phyloP scores from a whole-genome alignment of 2,329 filamentous ascomycete genomes.

The Bimuria novae-zelandiae region DNA sequence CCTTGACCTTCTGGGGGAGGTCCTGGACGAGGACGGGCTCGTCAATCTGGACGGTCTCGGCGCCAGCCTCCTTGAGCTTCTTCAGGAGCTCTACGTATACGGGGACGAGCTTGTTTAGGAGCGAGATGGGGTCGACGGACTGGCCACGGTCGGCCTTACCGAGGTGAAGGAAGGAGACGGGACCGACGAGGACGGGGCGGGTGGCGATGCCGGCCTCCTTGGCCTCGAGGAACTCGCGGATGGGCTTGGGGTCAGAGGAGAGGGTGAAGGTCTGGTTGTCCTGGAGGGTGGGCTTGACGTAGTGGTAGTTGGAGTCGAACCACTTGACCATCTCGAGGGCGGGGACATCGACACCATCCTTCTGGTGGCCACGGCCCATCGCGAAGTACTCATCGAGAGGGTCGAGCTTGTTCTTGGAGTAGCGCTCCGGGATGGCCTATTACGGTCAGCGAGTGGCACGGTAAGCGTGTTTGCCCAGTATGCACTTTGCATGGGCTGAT shows the following conservation, averaged over 20 bases:
- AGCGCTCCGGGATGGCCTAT: slow-evolving; percentile 90
- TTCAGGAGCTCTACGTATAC: slow-evolving; percentile 91
- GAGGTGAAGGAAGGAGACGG: slow-evolving; percentile 95
- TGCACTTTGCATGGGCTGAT: neutral
- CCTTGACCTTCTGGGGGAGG: slow-evolving; percentile 85
- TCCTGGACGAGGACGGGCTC: slow-evolving; percentile 97
- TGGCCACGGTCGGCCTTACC: slow-evolving; percentile 98
- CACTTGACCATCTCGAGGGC: slow-evolving; percentile 99
- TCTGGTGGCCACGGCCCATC: slow-evolving; percentile 99
- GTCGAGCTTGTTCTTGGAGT: slow-evolving; percentile 87
- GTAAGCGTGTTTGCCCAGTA: slow-evolving; percentile 10
- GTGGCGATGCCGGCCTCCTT: slow-evolving; percentile 95
- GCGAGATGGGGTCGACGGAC: slow-evolving; percentile 88
- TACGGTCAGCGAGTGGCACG: slow-evolving; percentile 15
- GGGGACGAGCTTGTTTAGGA: slow-evolving; percentile 90
- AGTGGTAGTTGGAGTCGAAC: slow-evolving; percentile 99
- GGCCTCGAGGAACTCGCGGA: slow-evolving; percentile 92
- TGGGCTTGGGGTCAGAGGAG: slow-evolving; percentile 84
- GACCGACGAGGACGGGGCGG: slow-evolving; percentile 91
- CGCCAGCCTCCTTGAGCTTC: slow-evolving; percentile 94
- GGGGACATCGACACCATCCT: slow-evolving; percentile 89
- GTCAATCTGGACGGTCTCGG: slow-evolving; percentile 96
- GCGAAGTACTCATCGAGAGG: slow-evolving; percentile 97
- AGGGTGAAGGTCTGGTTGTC: slow-evolving; percentile 97
- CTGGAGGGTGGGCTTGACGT: slow-evolving; percentile 98